Evolutionary conservation across 169 alveolate species (phyloP).

Genomic region (Plasmodium berghei): DNA sequence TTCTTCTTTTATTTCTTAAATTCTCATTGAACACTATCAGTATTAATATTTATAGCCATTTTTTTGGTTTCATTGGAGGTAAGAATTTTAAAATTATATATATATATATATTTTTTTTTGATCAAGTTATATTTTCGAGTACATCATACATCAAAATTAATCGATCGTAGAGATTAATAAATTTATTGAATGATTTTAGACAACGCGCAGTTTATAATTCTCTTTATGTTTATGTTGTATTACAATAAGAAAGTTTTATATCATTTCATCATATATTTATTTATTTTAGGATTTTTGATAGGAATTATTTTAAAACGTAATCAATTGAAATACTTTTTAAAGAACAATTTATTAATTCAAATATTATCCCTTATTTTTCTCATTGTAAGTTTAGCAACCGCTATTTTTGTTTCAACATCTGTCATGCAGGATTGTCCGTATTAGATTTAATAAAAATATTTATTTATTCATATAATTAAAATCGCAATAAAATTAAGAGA

Average conservation of each 20-base stretch:
- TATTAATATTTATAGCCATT: slow-evolving; percentile 73
- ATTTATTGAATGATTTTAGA: too few species aligned
- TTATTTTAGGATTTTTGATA: slow-evolving; percentile 54
- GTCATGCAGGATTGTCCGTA: slow-evolving; percentile 47
- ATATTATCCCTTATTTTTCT: slow-evolving; percentile 55
- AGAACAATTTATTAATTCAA: slow-evolving; percentile 69
- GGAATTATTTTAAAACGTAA: slow-evolving; percentile 72
- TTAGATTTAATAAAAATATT: slow-evolving; percentile 15
- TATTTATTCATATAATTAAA: slow-evolving; percentile 7
- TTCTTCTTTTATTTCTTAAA: slow-evolving; percentile 69
- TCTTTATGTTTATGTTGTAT: too few species aligned
- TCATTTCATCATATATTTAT: background rate
- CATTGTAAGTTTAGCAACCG: slow-evolving; percentile 47
- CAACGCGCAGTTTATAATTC: too few species aligned
- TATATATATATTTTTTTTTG: background rate
- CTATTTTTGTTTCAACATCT: slow-evolving; percentile 53
- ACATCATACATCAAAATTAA: too few species aligned
- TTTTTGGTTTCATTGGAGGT: slow-evolving; percentile 78
- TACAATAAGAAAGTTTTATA: too few species aligned
- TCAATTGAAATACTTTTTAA: slow-evolving; percentile 71
- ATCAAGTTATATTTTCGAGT: too few species aligned
- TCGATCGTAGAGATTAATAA: too few species aligned
- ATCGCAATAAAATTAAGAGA: background rate
- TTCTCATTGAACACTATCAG: slow-evolving; percentile 63
- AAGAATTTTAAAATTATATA: background rate